Evolutionary conservation across 2,329 filamentous ascomycete genomes (phyloP).

Genomic region (Alternaria sp.): DNA sequence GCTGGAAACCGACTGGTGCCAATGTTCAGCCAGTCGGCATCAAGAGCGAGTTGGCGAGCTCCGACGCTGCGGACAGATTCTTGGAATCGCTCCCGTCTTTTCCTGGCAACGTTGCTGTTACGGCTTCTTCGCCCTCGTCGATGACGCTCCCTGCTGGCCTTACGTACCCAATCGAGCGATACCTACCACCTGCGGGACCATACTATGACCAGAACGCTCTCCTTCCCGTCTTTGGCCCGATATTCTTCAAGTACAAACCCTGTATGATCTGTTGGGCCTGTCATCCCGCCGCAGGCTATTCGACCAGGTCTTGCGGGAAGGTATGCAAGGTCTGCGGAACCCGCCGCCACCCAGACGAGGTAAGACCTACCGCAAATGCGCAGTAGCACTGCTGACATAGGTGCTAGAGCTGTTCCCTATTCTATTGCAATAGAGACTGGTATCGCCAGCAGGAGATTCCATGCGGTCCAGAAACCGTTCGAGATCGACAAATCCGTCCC

Average conservation of each 20-base stretch:
- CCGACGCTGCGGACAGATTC: background rate
- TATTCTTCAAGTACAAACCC: background rate
- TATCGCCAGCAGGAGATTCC: background rate
- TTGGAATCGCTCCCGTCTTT: background rate
- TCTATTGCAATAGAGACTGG: background rate
- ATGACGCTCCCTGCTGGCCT: background rate
- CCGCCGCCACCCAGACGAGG: background rate
- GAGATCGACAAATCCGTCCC: background rate
- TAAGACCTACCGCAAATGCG: accelerated
- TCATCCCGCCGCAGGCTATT: background rate
- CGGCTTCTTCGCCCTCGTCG: background rate
- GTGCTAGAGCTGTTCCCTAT: background rate
- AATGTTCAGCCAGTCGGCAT: background rate
- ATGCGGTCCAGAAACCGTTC: background rate
- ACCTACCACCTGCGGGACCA: background rate
- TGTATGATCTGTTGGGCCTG: background rate
- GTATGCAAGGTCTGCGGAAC: background rate
- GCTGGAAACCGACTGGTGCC: background rate
- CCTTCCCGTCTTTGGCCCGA: background rate
- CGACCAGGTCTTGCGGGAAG: background rate
- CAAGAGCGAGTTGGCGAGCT: background rate
- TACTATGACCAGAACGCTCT: background rate
- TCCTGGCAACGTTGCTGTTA: background rate
- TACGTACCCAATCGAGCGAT: background rate
- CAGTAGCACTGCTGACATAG: background rate